phyloP scores from a whole-genome alignment of 176 grass and related monocot genomes.

The Juncus inflexus region DNA sequence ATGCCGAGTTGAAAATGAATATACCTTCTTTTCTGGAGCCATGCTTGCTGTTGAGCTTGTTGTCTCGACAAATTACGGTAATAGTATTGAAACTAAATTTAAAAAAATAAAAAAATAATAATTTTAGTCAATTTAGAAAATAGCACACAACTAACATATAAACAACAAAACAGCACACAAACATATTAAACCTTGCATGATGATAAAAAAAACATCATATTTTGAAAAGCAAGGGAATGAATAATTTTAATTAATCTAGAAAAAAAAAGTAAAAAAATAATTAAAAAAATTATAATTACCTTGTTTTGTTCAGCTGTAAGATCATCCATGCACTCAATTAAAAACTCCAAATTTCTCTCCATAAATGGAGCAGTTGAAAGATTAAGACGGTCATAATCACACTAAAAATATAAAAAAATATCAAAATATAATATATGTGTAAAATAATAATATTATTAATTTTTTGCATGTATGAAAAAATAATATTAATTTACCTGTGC shows the following conservation, averaged over 20 bases:
- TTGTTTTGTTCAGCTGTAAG: constrained; percentile 92
- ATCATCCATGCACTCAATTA: constrained; percentile 99
- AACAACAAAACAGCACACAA: no score
- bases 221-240: no score
- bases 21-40: constrained; percentile 98
- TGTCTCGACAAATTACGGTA: constrained; percentile 86
- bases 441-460: neutral
- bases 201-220: no score
- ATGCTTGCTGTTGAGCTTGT: constrained; percentile 88
- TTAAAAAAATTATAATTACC: constrained; percentile 36
- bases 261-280: constrained; percentile 17
- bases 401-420: constrained; percentile 41
- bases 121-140: constrained; percentile 3
- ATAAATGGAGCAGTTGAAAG: constrained; percentile 91
- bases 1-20: neutral
- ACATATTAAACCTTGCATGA: no score
- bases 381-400: constrained; percentile 90
- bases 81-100: constrained; percentile 95
- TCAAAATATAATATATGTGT: constrained; percentile 14
- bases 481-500: constrained; percentile 48
- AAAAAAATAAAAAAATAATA: constrained; percentile 12
- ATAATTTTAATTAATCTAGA: no score
- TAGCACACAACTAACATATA: constrained; percentile 51
- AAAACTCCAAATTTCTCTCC: constrained; percentile 97
- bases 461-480: neutral